Conservation (phyloP, 2,329 filamentous ascomycete genomes). For the Xylariaceae sp. region DNA sequence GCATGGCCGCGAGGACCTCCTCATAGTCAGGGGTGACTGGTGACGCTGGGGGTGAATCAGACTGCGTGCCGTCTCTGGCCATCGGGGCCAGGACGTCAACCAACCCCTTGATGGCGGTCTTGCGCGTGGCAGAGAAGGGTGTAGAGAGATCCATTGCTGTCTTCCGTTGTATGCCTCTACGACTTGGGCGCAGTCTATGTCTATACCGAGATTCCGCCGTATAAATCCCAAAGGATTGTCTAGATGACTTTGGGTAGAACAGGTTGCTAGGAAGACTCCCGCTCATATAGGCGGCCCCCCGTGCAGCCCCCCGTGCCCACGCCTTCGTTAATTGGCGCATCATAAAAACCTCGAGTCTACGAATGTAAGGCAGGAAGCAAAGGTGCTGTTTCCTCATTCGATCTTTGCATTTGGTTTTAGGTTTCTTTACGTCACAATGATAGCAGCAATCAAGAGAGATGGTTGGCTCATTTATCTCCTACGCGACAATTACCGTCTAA, state of each 20-base stretch:
- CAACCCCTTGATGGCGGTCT: not conserved
- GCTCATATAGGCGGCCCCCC: too few relatives aligned
- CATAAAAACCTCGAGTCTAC: too few relatives aligned
- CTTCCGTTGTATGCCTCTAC: not conserved
- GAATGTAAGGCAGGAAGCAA: too few relatives aligned
- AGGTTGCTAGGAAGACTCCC: not conserved
- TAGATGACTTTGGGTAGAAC: not conserved
- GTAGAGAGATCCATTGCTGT: not conserved
- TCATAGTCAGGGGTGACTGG: not conserved
- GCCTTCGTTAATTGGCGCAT: too few relatives aligned
- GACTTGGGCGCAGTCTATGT: not conserved
- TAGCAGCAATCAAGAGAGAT: too few relatives aligned
- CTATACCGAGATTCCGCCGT: not conserved
- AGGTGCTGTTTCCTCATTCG: too few relatives aligned
- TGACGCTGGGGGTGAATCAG: not conserved
- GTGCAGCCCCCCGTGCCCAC: too few relatives aligned
- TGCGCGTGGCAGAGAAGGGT: not conserved
- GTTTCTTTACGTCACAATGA: too few relatives aligned
- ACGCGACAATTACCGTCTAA: too few relatives aligned
- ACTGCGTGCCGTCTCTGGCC: not conserved
- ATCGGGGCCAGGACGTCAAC: not conserved
- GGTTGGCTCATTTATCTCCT: too few relatives aligned
- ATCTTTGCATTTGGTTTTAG: too few relatives aligned
- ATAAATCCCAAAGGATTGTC: not conserved
- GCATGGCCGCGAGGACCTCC: slow-evolving; percentile 1